Percentiles rank a stretch among this genome's conserved stretches.
Conservation (phyloP, 1,284 basidiomycete species). For the Tilletia caries region DNA sequence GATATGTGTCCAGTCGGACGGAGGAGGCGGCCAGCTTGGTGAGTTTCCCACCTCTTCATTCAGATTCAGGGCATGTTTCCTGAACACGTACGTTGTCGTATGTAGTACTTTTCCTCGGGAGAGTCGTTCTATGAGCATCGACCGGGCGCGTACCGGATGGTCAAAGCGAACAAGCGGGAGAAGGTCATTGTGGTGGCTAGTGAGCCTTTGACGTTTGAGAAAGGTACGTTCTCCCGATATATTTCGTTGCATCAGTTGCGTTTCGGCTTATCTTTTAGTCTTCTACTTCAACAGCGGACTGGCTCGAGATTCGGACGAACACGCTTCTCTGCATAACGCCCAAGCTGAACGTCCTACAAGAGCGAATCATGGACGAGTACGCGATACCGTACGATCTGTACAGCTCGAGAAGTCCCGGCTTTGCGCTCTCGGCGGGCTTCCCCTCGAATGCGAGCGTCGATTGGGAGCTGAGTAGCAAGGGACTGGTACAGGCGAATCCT, state of each 20-base stretch:
- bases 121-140: conserved; percentile 80
- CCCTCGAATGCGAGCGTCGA: conserved; percentile 11
- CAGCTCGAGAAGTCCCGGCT: neutral
- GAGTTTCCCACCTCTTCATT: conserved; percentile 53
- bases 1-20: conserved; percentile 85
- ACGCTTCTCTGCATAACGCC: conserved; percentile 67
- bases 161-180: conserved; percentile 90
- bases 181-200: conserved; percentile 73
- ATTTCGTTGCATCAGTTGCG: conserved; percentile 22
- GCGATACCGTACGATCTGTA: conserved; percentile 8
- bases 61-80: neutral
- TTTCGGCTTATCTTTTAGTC: neutral
- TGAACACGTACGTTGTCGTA: conserved; percentile 43
- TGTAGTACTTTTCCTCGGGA: conserved; percentile 84
- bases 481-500: neutral
- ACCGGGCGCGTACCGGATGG: conserved; percentile 53
- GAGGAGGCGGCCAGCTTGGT: conserved; percentile 85
- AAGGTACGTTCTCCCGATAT: conserved; percentile 61
- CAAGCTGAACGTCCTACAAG: conserved; percentile 79
- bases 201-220: conserved; percentile 61
- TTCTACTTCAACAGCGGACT: conserved; percentile 80
- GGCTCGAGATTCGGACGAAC: conserved; percentile 94
- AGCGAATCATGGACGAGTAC: conserved; percentile 85
- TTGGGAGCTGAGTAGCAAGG: conserved; percentile 8
- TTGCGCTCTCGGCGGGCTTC: neutral